Evolutionary conservation across 2,329 filamentous ascomycete species (phyloP), one percentile per base, ranked within the genome.

Genomic region (Xylaria hypoxylon): DNA sequence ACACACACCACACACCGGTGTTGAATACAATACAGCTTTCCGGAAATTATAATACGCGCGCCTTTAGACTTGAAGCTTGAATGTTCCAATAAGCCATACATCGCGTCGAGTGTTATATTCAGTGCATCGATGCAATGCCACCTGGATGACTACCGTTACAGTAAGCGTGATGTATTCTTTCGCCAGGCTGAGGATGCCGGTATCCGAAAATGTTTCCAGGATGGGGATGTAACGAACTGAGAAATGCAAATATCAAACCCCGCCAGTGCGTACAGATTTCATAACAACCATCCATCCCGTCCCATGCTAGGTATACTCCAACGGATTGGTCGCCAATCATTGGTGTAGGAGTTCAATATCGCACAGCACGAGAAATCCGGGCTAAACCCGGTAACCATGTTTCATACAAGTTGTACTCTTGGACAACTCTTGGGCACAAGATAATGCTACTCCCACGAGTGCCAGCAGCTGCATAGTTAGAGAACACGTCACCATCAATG

Each of bases 231-330:
- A 22, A 42, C 44, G n/a, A 61, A 22, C 5, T 31, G 35, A 45
- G n/a, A 48, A 60, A 64, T 22, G 24, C 56, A 64, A 64, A 60
- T 60, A 60, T 42, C 24, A 55, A 57, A 15, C n/a, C 53, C 31
- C 55, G 38, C 38, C 11, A 48, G 22, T 35, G n/a, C 44, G 38
- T 31, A 11, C 15, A 5, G 26, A 22, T 50, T 22, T 31, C 48
- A 64, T 53, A 60, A 61, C 50, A 51, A 15, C 19, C 13, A 17
- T 35, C 24, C 24, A 61, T 24, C 13, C 40, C 31, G 28, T 26
- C 48, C 28, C 24, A 33, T 35, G 24, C 24, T 56, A 50, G 24
- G 6, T 8, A 22, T 11, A 44, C 52, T 42, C 50, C 55, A 67
- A 50, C 51, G 13, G 40, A 35, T 28, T 35, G 38, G 22, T 50